Conservation (phyloP, 2,329 filamentous ascomycete genomes). For the Aureobasidium namibiae region DNA sequence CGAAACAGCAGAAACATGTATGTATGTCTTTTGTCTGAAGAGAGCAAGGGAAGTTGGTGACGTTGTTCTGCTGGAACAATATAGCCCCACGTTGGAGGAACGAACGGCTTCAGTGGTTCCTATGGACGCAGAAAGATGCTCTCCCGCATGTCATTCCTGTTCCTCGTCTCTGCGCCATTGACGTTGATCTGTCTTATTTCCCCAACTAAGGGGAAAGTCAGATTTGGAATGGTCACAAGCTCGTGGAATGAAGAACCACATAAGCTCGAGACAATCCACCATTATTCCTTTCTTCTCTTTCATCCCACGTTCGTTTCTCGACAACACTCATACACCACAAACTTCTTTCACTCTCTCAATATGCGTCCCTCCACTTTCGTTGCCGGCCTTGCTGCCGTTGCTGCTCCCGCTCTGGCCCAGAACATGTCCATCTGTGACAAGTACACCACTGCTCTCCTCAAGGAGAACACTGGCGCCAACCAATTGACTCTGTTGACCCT, state of each 20-base stretch:
- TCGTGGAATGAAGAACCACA: slow-evolving; percentile 11
- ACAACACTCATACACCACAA: slow-evolving; percentile 6
- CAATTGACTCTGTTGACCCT: slow-evolving; percentile 49
- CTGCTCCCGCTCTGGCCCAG: slow-evolving; percentile 27
- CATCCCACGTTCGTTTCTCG: slow-evolving; percentile 1
- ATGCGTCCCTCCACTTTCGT: slow-evolving; percentile 14
- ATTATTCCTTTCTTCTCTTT: neutral
- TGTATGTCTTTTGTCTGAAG: neutral
- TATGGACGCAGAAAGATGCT: neutral
- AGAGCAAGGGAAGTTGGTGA: neutral
- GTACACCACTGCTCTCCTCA: slow-evolving; percentile 53
- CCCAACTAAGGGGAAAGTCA: neutral
- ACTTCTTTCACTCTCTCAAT: neutral
- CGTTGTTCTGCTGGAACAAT: neutral
- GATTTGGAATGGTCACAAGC: slow-evolving; percentile 11
- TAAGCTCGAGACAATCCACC: slow-evolving; percentile 1
- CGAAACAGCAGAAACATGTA: neutral
- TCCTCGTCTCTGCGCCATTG: slow-evolving; percentile 8
- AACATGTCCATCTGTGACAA: slow-evolving; percentile 53
- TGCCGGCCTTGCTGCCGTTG: slow-evolving; percentile 18
- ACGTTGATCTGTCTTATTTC: slow-evolving; percentile 11
- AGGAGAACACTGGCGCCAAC: slow-evolving; percentile 51
- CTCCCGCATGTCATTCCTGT: slow-evolving; percentile 6
- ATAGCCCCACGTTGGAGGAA: neutral
- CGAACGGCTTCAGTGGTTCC: slow-evolving; percentile 9